Evolutionary conservation across 1,284 basidiomycete genomes (phyloP), one percentile per base, ranked within the genome.

Genomic region (Paramarasmius palmivorus): DNA sequence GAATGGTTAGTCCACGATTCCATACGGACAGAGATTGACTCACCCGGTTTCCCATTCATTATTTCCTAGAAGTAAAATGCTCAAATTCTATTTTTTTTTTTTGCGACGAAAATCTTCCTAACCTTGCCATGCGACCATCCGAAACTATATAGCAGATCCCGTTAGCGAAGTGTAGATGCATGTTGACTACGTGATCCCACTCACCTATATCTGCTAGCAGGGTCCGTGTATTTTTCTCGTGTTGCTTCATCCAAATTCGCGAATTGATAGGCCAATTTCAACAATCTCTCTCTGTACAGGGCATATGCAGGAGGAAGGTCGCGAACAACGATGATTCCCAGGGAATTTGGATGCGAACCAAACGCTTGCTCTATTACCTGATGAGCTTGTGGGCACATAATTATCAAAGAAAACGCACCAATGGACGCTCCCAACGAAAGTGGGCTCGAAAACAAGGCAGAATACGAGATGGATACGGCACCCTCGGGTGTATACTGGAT

Each of bases 121-220:
- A 86, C 88, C 78, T 95, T 95, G 50, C 94, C 94, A 70, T 94
- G 90, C 39, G 88, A 92, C 94, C 94, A 97, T 19, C 94, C 94
- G 68, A 94, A 95, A 66, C 90, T 91, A 46, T 26, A n/a, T n/a
- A n/a, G n/a, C n/a, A 0, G 46, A 17, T 38, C 37, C 54, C n/a
- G 7, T 22, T 42, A 45, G 41, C 48, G 8, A 15, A 44, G n/a
- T n/a, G n/a, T n/a, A n/a, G n/a, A n/a, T n/a, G n/a, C n/a, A n/a
- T n/a, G n/a, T n/a, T n/a, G n/a, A n/a, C n/a, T n/a, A n/a, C n/a
- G n/a, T n/a, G n/a, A n/a, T n/a, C n/a, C n/a, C 22, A 19, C 46
- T 23, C 3, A 87, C 90, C 88, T 91, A 60, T 90, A 92, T 56
- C 78, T 79, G 62, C 83, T 90, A 23, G 64, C 69, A 2, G 81